Evolutionary conservation across 2,329 filamentous ascomycete genomes (phyloP).

Genomic region (Aspergillus novofumigatus): DNA sequence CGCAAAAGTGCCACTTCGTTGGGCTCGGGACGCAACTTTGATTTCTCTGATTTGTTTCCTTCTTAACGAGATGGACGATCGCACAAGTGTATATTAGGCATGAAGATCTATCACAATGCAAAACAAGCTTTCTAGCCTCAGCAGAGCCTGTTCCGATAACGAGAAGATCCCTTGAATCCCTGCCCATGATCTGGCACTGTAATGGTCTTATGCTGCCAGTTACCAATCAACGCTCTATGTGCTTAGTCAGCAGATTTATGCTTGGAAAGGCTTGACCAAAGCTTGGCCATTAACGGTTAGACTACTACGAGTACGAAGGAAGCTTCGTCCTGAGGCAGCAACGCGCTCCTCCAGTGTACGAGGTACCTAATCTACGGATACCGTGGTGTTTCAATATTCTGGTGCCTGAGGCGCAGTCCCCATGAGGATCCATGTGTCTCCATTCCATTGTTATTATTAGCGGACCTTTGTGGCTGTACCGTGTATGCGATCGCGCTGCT

Average conservation of each 20-base stretch:
- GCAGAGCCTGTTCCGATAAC: background rate
- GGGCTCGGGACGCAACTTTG: background rate
- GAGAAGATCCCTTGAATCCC: background rate
- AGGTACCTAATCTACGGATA: too few species aligned
- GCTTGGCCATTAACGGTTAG: conserved; percentile 8
- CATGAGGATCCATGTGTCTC: too few species aligned
- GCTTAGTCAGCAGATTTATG: background rate
- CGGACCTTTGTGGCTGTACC: background rate
- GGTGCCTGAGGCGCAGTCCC: background rate
- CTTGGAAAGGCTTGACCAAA: conserved; percentile 11
- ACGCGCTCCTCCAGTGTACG: too few species aligned
- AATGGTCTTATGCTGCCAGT: background rate
- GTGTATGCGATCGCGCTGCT: background rate
- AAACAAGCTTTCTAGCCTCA: background rate
- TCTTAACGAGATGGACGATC: background rate
- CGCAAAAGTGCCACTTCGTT: background rate
- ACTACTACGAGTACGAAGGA: background rate
- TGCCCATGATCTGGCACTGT: background rate
- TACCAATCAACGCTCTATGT: background rate
- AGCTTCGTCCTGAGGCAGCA: too few species aligned
- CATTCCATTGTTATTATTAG: background rate
- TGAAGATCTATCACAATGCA: background rate
- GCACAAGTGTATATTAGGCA: background rate
- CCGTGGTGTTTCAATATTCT: background rate
- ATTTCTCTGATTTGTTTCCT: background rate